phyloP scores from a whole-genome alignment of 2,329 filamentous ascomycete species.

The Ascochyta lentis region DNA sequence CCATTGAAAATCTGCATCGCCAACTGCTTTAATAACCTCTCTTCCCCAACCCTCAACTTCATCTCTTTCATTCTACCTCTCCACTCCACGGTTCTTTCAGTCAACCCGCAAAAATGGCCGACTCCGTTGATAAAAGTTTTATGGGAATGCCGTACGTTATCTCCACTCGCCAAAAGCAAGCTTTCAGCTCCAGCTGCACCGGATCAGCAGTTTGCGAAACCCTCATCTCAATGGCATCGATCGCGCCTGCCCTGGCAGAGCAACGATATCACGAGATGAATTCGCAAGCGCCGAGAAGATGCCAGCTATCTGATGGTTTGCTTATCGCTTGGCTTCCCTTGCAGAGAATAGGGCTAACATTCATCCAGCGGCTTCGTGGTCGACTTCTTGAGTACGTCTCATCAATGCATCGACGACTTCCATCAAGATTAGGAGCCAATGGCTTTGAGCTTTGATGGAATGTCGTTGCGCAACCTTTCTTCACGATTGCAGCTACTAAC shows the following conservation, averaged over 20 bases:
- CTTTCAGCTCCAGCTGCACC: constrained; percentile 26
- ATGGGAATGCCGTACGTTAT: constrained; percentile 57
- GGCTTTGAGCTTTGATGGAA: constrained; percentile 23
- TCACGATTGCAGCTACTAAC: constrained; percentile 50
- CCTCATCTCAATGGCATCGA: constrained; percentile 42
- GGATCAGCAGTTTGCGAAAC: constrained; percentile 22
- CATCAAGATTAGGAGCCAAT: constrained; percentile 36
- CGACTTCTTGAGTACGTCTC: constrained; percentile 95
- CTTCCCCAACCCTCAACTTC: constrained; percentile 25
- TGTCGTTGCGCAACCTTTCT: constrained; percentile 15
- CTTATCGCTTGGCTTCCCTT: constrained; percentile 10
- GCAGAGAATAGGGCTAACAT: constrained; percentile 31
- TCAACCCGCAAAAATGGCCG: constrained; percentile 20
- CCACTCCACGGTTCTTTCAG: constrained; percentile 21
- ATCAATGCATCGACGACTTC: constrained; percentile 7
- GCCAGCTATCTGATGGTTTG: constrained; percentile 21
- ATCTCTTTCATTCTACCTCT: constrained; percentile 30
- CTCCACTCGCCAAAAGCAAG: constrained; percentile 15
- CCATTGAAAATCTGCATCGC: constrained; percentile 24
- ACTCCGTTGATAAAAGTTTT: constrained; percentile 19
- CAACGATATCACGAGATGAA: constrained; percentile 29
- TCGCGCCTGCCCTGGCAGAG: constrained; percentile 21
- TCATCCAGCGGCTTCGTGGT: constrained; percentile 81
- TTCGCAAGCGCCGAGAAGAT: constrained; percentile 27
- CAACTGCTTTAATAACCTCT: constrained; percentile 35